phyloP scores from a whole-genome alignment of 192 early-diverging fungal genomes.

The Backusella tuberculispora region DNA sequence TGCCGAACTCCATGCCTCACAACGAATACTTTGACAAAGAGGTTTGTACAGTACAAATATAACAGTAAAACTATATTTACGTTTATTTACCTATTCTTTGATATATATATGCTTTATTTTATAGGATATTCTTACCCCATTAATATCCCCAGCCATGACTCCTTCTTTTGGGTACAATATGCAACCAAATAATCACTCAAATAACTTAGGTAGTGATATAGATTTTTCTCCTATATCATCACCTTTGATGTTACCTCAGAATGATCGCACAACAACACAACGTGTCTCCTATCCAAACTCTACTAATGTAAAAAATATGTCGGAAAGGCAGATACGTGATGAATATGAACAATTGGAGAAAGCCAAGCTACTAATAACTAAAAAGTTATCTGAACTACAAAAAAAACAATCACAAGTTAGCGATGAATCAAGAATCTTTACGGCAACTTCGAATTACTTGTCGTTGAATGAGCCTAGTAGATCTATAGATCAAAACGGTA shows the following conservation, averaged over 20 bases:
- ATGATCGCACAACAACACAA: slow-evolving; percentile 15
- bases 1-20: neutral
- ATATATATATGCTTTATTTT: neutral
- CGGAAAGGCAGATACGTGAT: slow-evolving; percentile 33
- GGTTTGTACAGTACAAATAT: neutral
- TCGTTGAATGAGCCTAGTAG: neutral
- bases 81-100: neutral
- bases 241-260: slow-evolving; percentile 58
- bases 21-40: slow-evolving; percentile 34
- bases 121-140: slow-evolving; percentile 56
- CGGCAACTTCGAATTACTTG: neutral
- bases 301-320: slow-evolving; percentile 21
- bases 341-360: slow-evolving; percentile 41
- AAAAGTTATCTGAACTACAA: slow-evolving; percentile 33
- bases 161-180: slow-evolving; percentile 58
- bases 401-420: slow-evolving; percentile 10
- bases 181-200: slow-evolving; percentile 22
- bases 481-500: neutral
- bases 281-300: neutral
- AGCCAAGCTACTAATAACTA: slow-evolving; percentile 32
- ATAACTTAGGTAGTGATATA: slow-evolving; percentile 34
- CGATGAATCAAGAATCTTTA: neutral
- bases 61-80: neutral
- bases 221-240: slow-evolving; percentile 68
- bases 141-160: slow-evolving; percentile 74